Evolutionary conservation across 768 basidiomycete genomes (phyloP), one percentile per base, ranked within the genome.

Genomic region (Boletus rex-veris): DNA sequence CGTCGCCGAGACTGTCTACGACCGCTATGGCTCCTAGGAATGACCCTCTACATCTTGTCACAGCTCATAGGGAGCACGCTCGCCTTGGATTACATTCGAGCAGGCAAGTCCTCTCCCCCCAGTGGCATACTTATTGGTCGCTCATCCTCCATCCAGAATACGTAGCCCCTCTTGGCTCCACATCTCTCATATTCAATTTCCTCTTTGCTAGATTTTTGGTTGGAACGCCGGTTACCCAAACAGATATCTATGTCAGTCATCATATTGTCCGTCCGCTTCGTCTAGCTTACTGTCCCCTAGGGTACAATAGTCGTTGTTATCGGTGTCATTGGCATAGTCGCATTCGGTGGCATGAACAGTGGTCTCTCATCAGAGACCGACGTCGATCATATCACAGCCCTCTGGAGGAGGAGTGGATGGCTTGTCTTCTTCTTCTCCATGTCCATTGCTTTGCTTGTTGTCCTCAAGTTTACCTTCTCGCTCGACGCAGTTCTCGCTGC

Each of bases 101-200:
- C 91, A 58, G 87, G 88, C 82, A 43, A 40, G 77, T 65, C 26
- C 21, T 45, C 52, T 54, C 3, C 28, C 21, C 35, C 19, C 14
- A 11, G 36, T 44, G 50, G 14, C 5, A 15, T 36, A 19, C 19
- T 19, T 19, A 16, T 28, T 15, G 4, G 44, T 45, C 37, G 8
- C 57, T 60, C 41, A 64, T 48, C 48, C 53, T 69, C 54, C 48
- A 7, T 52, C 15, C 71, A 84, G 91, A 96, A 82, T 98, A 97
- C 69, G 95, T 98, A 52, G 96, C 96, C 2, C 95, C 95, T 3
- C 80, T 98, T 5, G 95, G 96, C 14, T 92, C 92, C 0, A 89
- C 92, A 11, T 90, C 92, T 12, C 83, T 98, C 57, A 84, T 98
- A 52, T 98, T 98, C 77, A 98, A 98, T 70, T 95, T 97, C 67